Conservation (phyloP, 768 basidiomycete genomes). For the Psilocybe subaeruginosa region DNA sequence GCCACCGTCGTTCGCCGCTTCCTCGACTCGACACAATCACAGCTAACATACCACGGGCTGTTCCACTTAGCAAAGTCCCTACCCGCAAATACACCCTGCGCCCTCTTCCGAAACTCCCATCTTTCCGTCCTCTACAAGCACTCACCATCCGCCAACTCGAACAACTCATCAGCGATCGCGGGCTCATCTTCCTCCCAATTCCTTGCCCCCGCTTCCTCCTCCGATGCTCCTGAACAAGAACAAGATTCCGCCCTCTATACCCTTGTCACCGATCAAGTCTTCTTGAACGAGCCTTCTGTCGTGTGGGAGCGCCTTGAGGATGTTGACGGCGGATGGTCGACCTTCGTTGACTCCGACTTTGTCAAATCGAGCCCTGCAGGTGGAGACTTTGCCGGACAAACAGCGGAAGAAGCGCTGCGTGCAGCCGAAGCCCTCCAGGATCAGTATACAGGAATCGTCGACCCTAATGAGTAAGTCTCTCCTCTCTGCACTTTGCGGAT, state of each 20-base stretch:
- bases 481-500: background rate
- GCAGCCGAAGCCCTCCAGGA: constrained; percentile 50
- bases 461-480: constrained; percentile 63
- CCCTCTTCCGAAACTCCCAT: constrained; percentile 90
- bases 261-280: constrained; percentile 85
- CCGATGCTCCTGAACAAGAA: background rate
- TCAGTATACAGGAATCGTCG: constrained; percentile 35
- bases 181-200: constrained; percentile 15
- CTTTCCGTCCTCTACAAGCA: constrained; percentile 84
- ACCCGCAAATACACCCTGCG: constrained; percentile 57
- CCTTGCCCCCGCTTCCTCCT: background rate
- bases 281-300: constrained; percentile 74
- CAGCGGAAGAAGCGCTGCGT: constrained; percentile 60
- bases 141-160: constrained; percentile 18
- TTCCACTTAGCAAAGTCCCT: constrained; percentile 78
- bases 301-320: constrained; percentile 94
- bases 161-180: background rate
- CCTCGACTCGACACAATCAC: constrained; percentile 73
- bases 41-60: constrained; percentile 87
- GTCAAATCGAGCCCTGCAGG: constrained; percentile 66
- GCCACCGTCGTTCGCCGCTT: constrained; percentile 71
- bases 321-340: constrained; percentile 76
- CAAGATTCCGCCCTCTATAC: constrained; percentile 63
- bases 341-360: constrained; percentile 80
- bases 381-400: constrained; percentile 79